Conservation (phyloP, 768 basidiomycete genomes). For the Termitomyces sp. region DNA sequence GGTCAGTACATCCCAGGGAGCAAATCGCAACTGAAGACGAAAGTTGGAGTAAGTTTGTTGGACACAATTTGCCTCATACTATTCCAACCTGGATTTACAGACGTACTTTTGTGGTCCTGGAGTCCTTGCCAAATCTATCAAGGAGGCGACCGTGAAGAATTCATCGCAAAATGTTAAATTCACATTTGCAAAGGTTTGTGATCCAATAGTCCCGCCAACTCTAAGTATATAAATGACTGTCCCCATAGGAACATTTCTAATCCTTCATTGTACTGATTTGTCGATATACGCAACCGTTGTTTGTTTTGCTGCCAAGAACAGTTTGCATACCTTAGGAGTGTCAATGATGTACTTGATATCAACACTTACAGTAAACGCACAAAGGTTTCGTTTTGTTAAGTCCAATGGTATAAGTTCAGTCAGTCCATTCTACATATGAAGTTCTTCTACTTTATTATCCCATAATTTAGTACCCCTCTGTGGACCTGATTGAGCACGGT, state of each 20-base stretch:
- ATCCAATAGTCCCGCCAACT: background rate
- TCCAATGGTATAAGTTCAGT: background rate
- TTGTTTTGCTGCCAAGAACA: background rate
- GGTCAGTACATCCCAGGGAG: constrained; percentile 80
- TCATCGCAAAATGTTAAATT: constrained; percentile 58
- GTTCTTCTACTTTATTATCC: constrained; percentile 37
- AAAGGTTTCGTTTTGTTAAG: background rate
- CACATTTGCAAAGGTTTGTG: constrained; percentile 68
- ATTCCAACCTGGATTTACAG: constrained; percentile 26
- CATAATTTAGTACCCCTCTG: constrained; percentile 34
- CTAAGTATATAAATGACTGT: background rate
- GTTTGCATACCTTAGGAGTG: background rate
- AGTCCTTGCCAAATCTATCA: constrained; percentile 69
- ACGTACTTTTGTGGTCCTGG: constrained; percentile 89
- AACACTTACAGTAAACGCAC: background rate
- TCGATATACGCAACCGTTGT: background rate
- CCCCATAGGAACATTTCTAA: constrained; percentile 23
- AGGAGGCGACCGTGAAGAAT: constrained; percentile 57
- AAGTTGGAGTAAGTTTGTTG: constrained; percentile 61
- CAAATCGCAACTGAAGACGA: constrained; percentile 75
- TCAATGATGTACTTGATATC: no score
- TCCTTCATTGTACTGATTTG: no score
- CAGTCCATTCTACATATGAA: constrained; percentile 18
- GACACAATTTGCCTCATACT: constrained; percentile 4
- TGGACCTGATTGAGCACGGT: constrained; percentile 42